Evolutionary conservation across 1,284 basidiomycete species (phyloP).

Genomic region (Melampsora americana): DNA sequence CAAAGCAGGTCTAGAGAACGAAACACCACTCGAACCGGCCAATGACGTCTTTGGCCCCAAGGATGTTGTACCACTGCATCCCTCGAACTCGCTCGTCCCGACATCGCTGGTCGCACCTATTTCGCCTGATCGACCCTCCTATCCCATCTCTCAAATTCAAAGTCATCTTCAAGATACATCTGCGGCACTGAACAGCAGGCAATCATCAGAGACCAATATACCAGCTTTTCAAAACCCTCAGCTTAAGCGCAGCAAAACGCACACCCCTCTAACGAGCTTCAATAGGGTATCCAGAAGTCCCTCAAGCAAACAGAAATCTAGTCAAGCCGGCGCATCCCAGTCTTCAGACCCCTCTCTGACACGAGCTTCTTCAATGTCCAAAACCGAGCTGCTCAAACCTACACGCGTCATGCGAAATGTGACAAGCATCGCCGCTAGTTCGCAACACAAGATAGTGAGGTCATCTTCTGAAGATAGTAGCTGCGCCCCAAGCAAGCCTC

Average conservation of each 20-base stretch:
- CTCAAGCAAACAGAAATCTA: slow-evolving; percentile 25
- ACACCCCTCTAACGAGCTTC: slow-evolving; percentile 33
- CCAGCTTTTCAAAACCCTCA: background rate
- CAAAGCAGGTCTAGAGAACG: background rate
- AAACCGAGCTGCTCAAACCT: slow-evolving; percentile 31
- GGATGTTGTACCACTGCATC: background rate
- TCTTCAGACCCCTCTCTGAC: background rate
- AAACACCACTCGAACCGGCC: background rate
- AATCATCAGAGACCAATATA: background rate
- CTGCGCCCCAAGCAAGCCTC: background rate
- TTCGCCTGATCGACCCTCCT: slow-evolving; percentile 27
- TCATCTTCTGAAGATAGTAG: background rate
- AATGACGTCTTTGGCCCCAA: background rate
- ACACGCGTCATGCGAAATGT: slow-evolving; percentile 23
- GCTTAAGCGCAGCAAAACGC: slow-evolving; percentile 20
- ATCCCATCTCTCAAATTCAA: background rate
- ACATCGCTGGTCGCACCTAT: slow-evolving; percentile 1
- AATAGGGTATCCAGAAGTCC: slow-evolving; percentile 24
- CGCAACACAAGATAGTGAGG: background rate
- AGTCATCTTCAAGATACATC: background rate
- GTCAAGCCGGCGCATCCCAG: slow-evolving; percentile 6
- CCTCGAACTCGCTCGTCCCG: background rate
- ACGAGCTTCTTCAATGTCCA: slow-evolving; percentile 16
- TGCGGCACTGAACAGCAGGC: background rate
- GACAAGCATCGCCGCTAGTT: background rate